These are phyloP conservation scores for Neoascochyta sp. DNA, from an alignment of 2,329 filamentous ascomycete species.

Conservation along the genomic window DNA sequence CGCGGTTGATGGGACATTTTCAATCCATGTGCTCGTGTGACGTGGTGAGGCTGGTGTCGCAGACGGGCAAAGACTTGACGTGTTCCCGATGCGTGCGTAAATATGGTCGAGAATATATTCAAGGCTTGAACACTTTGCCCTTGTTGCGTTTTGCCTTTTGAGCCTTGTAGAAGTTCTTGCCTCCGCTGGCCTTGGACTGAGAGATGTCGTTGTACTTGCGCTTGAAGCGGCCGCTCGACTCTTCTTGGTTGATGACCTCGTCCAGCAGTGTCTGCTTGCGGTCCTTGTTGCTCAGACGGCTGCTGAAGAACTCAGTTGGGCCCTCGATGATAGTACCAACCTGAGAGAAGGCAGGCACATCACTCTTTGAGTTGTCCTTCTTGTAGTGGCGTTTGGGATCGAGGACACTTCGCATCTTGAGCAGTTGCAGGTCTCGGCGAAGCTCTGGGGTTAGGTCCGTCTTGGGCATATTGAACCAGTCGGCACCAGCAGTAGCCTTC, in stretches of 20 bases:
- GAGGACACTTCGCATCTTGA: slow-evolving; percentile 83
- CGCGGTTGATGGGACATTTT: no score
- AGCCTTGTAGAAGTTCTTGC: slow-evolving; percentile 84
- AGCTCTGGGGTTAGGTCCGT: slow-evolving; percentile 80
- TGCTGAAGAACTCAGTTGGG: slow-evolving; percentile 80
- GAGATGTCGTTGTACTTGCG: slow-evolving; percentile 86
- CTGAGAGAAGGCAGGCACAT: slow-evolving; percentile 78
- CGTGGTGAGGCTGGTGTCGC: background rate
- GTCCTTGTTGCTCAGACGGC: slow-evolving; percentile 79
- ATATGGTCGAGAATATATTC: slow-evolving; percentile 9
- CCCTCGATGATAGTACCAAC: slow-evolving; percentile 86
- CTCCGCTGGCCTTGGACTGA: slow-evolving; percentile 75
- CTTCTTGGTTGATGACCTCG: slow-evolving; percentile 70
- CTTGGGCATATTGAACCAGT: slow-evolving; percentile 85
- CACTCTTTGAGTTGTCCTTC: slow-evolving; percentile 70
- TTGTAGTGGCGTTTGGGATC: slow-evolving; percentile 90
- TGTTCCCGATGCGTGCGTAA: background rate
- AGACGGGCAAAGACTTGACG: slow-evolving; percentile 1
- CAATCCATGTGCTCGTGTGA: slow-evolving; percentile 1
- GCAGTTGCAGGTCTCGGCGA: slow-evolving; percentile 82
- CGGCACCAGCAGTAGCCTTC: slow-evolving; percentile 67
- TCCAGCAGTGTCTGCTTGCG: slow-evolving; percentile 83
- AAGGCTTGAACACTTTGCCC: slow-evolving; percentile 34
- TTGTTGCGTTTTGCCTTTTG: slow-evolving; percentile 59
- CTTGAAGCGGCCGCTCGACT: slow-evolving; percentile 69